A percentile compares a stretch with the other conserved stretches of the same genome.
phyloP scores from a whole-genome alignment of 1,284 basidiomycete genomes.

The Leccinum subrobustum region DNA sequence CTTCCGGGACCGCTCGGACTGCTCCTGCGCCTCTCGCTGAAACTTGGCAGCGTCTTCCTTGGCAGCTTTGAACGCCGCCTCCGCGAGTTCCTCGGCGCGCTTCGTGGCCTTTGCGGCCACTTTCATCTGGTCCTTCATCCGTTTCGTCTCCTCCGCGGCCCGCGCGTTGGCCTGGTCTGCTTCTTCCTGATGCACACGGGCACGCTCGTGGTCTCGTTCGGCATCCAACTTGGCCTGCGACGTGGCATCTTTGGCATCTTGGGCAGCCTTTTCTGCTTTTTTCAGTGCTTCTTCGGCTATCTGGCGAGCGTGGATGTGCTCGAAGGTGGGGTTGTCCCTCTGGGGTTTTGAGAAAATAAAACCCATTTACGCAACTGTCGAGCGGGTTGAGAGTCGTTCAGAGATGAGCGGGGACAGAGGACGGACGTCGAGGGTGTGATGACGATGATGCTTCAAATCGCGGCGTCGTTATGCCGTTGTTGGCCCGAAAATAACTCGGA shows the following conservation, averaged over 20 bases:
- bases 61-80: background rate
- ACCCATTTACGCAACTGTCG: slow-evolving; percentile 9
- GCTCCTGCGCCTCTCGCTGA: background rate
- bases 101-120: background rate
- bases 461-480: too few species aligned
- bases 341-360: slow-evolving; percentile 10
- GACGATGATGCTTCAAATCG: background rate
- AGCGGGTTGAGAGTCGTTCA: background rate
- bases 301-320: slow-evolving; percentile 14
- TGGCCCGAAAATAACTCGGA: too few species aligned
- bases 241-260: background rate
- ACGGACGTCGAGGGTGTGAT: too few species aligned
- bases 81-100: background rate
- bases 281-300: slow-evolving; percentile 12
- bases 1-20: background rate
- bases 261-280: slow-evolving; percentile 12
- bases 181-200: slow-evolving; percentile 9
- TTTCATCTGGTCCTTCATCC: background rate
- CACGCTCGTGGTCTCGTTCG: slow-evolving; percentile 5
- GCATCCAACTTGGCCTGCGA: background rate
- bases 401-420: background rate
- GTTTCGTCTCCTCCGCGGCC: slow-evolving; percentile 1
- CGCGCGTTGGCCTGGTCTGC: slow-evolving; percentile 14
- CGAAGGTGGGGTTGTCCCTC: slow-evolving; percentile 18
- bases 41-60: background rate